Base-by-base conservation (phyloP, 2,329 filamentous ascomycete genomes). In the Cylindrodendrum hubeiense region DNA sequence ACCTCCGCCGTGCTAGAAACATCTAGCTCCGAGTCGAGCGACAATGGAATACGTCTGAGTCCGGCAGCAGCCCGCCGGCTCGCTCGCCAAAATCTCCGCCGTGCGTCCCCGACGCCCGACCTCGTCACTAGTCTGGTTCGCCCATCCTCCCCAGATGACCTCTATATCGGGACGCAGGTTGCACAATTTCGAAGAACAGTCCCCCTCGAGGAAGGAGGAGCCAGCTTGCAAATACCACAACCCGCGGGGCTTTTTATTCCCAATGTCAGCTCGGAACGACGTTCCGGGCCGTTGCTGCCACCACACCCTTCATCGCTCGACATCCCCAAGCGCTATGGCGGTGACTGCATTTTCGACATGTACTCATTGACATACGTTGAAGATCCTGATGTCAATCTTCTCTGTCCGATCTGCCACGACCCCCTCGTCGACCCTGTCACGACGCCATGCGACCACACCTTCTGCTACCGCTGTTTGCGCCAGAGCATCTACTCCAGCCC, bases 391-490 rank as follows among this genome's bases (percentile, higher is more conserved):
- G 77, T 82, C 60, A 85, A 84, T 51, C 76, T 86, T 13, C 79
- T 87, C 60, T 85, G 83, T 54, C 85, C 85, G 4, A 85, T 88
- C 65, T 91, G 89, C 78, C 87, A 87, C 70, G 84, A 87, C 12
- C 86, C 89, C 3, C 83, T 91, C 44, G 80, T 91, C 51, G 82
- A 86, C 15, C 89, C 89, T 0, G 82, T 89, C 51, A 89, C 89
- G 44, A 90, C 89, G 1, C 79, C 81, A 8, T 91, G 89, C 77
- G 87, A 90, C 63, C 89, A 91, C 75, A 89, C 88, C 13, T 91
- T 91, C 74, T 91, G 89, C 72, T 84, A 85, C 55, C 80, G 81
- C 5, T 91, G 89, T 72, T 80, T 91, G 54, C 79, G 80, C 28
- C 74, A 80, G 33, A 80, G 80, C 70, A 80, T 81, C 50, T 74